These are phyloP conservation scores for Citrus hindsii DNA, from an alignment of 345 rosid genomes.

Conservation along the genomic window DNA sequence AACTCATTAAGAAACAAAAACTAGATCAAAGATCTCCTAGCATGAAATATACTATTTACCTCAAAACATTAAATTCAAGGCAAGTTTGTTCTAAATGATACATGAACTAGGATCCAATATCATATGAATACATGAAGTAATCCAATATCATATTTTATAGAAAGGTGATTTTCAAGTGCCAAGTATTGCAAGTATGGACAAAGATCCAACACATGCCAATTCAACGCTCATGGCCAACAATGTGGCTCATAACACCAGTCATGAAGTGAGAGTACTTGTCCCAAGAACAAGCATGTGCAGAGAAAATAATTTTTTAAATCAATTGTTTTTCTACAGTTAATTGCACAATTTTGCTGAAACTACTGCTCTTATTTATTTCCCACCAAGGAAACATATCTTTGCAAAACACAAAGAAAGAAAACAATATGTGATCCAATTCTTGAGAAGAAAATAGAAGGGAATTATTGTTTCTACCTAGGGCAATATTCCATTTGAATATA, in stretches of 20 bases:
- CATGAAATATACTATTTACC: not conserved
- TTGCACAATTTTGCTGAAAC: not conserved
- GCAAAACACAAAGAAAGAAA: not conserved
- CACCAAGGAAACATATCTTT: not conserved
- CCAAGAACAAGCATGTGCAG: not conserved
- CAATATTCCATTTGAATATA: conserved; percentile 98
- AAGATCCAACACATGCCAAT: not conserved
- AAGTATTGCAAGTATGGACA: not conserved
- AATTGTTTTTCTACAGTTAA: not conserved
- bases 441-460: not conserved
- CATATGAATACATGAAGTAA: not conserved
- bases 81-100: not conserved
- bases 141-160: not conserved
- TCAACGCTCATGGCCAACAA: not conserved
- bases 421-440: not conserved
- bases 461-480: conserved; percentile 57
- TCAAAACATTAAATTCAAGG: not conserved
- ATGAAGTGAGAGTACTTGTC: not conserved
- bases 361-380: not conserved
- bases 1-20: not conserved
- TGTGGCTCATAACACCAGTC: not conserved
- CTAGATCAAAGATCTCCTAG: not conserved
- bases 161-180: not conserved
- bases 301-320: not conserved
- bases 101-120: not conserved